Conservation (phyloP, 2,329 filamentous ascomycete genomes). For the Furcasterigmium furcatum region DNA sequence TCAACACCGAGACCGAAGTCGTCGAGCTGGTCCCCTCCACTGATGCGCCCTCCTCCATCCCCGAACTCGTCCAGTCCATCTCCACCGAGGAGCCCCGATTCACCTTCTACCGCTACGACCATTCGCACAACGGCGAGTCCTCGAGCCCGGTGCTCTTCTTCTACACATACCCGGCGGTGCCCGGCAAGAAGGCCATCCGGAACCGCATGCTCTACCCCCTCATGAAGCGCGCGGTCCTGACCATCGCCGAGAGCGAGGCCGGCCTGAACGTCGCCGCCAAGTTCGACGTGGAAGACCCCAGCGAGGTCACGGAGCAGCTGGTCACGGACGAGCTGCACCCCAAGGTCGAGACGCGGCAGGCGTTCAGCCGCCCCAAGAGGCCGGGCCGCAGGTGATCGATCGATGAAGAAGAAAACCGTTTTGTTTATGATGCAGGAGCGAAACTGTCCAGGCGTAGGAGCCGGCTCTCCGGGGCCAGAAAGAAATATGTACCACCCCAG, state of each 20-base stretch:
- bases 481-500: no score
- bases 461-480: no score
- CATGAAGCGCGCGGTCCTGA: conserved; percentile 64
- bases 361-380: conserved; percentile 75
- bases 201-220: conserved; percentile 82
- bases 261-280: conserved; percentile 67
- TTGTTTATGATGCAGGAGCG: no score
- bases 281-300: conserved; percentile 64
- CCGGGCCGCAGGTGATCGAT: conserved; percentile 55
- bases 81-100: conserved; percentile 70
- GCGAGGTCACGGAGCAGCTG: conserved; percentile 65
- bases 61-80: conserved; percentile 57
- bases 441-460: no score
- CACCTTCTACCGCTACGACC: conserved; percentile 69
- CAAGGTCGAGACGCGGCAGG: conserved; percentile 61
- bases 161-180: conserved; percentile 72
- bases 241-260: conserved; percentile 62
- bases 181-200: conserved; percentile 68
- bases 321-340: conserved; percentile 68
- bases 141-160: conserved; percentile 69
- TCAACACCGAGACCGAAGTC: conserved; percentile 67
- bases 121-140: conserved; percentile 50
- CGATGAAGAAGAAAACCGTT: no score
- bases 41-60: conserved; percentile 49
- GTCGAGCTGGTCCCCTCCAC: conserved; percentile 61